These are phyloP conservation scores for Solanum appendiculatum DNA, from an alignment of 257 asterid species.

Conservation along the genomic window DNA sequence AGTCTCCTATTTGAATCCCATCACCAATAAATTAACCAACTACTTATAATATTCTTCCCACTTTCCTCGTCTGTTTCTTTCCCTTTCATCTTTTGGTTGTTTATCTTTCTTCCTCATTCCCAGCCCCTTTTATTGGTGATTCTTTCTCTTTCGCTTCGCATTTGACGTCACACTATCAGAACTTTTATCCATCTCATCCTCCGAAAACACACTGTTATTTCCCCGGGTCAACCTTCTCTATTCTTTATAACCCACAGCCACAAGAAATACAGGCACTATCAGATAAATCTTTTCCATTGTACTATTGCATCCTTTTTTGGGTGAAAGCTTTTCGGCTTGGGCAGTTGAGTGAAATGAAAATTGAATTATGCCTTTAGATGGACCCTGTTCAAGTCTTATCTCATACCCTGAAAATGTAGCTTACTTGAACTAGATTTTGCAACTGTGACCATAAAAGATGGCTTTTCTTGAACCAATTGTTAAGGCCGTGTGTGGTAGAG, in stretches of 20 bases:
- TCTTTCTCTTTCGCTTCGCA: background rate
- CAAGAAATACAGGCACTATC: background rate
- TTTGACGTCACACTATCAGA: background rate
- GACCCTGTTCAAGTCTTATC: background rate
- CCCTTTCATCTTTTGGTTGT: background rate
- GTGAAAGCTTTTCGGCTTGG: background rate
- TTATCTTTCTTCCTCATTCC: background rate
- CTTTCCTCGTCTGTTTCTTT: background rate
- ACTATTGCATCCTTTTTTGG: background rate
- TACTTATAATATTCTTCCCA: background rate
- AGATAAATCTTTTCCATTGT: background rate
- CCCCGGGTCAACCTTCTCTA: background rate
- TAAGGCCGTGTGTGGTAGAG: background rate
- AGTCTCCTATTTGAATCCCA: background rate
- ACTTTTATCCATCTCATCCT: background rate
- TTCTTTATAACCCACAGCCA: background rate
- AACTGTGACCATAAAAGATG: background rate
- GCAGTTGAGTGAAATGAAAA: background rate
- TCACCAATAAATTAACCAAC: background rate
- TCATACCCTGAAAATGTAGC: background rate
- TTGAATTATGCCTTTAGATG: background rate
- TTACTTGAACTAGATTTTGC: background rate
- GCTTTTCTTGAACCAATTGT: background rate
- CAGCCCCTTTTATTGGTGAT: background rate
- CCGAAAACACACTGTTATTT: background rate